Evolutionary conservation across 768 basidiomycete genomes (phyloP), one percentile per base, ranked within the genome.

Genomic region (Hygrocybe coccinea): DNA sequence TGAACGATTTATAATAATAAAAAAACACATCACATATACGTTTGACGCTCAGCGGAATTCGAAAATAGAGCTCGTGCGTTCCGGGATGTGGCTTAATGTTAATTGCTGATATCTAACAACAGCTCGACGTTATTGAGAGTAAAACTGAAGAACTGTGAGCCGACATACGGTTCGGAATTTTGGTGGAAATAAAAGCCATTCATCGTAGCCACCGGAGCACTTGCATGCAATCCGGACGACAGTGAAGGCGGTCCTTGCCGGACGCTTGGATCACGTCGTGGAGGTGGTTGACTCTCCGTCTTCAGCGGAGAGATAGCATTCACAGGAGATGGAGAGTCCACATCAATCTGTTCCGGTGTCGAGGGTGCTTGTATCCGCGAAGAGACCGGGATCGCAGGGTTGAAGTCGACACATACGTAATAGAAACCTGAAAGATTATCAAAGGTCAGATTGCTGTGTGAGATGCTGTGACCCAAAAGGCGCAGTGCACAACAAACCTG

Each of bases 361-460:
- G 50, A 48, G 35, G 59, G 65, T 55, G 55, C 65, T 63, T 5
- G 41, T 59, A 68, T 58, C 56, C 60, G 19, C 29, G 72, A 59
- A 19, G 73, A 65, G 10, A 72, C 65, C 33, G 78, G 69, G 15
- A 29, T 29, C 8, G 79, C 77, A 4, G 91, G 88, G 63, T 88
- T 89, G 66, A 94, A 89, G 67, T 97, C 94, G 39, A 97, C 89
- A 68, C 93, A 91, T 54, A 95, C 89, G 64, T 93, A 95, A 73
- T 95, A 97, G 73, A 97, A 95, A 33, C 92, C 94, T 88, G 67
- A 54, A n/a, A n/a, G n/a, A n/a, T n/a, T 5, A 17, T 56, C 47
- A 45, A 56, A 41, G 35, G 39, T 62, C 62, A 43, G 65, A 45
- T 65, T 38, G 59, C 53, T 57, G 56, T 52, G 19, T 21, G 17